A percentile compares a stretch with the other conserved stretches of the same genome.
phyloP scores from a whole-genome alignment of 2,329 filamentous ascomycete genomes.

The Xylaria sp. region DNA sequence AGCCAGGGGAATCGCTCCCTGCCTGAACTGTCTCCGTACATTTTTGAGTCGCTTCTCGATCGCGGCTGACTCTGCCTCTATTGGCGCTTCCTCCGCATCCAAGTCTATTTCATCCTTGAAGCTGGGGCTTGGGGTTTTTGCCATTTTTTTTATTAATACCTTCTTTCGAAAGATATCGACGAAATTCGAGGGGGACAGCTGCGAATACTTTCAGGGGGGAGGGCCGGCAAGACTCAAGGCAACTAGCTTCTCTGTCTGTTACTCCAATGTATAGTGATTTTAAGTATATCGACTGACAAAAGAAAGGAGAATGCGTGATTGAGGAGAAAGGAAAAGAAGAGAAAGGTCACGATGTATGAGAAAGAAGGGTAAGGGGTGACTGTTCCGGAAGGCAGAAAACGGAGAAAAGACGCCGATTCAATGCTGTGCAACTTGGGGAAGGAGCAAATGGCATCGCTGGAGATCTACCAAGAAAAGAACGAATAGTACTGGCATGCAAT shows the following conservation, averaged over 20 bases:
- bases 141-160: background rate
- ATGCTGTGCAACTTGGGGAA: background rate
- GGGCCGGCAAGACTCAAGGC: background rate
- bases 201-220: background rate
- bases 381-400: background rate
- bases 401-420: background rate
- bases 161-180: background rate
- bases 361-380: background rate
- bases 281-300: background rate
- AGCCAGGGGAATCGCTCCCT: background rate
- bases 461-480: background rate
- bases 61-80: slow-evolving; percentile 1
- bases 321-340: background rate
- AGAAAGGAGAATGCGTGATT: background rate
- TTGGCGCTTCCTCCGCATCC: slow-evolving; percentile 4
- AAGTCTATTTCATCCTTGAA: background rate
- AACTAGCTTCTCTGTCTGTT: background rate
- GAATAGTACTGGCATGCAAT: background rate
- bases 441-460: background rate
- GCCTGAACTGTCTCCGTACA: background rate
- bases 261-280: background rate
- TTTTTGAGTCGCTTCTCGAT: slow-evolving; percentile 8
- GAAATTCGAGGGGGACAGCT: background rate
- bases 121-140: background rate
- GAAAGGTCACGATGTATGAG: background rate